Conservation (phyloP, 306 rosid genomes). For the Urtica urens region DNA sequence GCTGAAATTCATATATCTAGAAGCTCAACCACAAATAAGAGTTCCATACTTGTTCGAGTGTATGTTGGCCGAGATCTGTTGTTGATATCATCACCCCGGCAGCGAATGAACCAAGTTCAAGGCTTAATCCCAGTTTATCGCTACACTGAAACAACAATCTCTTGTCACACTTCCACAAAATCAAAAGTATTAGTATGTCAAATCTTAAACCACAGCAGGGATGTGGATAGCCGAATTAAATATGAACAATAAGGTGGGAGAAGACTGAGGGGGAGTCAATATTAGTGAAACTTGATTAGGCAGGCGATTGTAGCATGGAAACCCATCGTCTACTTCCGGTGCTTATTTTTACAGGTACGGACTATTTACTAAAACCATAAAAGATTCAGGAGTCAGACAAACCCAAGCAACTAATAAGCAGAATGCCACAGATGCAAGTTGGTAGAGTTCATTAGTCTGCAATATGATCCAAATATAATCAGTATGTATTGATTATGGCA, state of each 20-base stretch:
- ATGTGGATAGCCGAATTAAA: background rate
- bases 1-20: slow-evolving; percentile 10
- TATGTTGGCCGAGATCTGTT: slow-evolving; percentile 97
- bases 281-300: too few relatives aligned
- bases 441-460: slow-evolving; percentile 98
- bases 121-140: slow-evolving; percentile 94
- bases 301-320: background rate
- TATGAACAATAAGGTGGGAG: background rate
- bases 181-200: slow-evolving; percentile 1
- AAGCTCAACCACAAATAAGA: slow-evolving; percentile 9
- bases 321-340: background rate
- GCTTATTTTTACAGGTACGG: background rate
- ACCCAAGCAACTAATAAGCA: slow-evolving; percentile 98
- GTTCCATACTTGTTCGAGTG: slow-evolving; percentile 70
- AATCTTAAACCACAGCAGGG: slow-evolving; percentile 2
- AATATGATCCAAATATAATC: background rate
- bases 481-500: background rate
- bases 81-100: slow-evolving; percentile 99
- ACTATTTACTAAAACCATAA: slow-evolving; percentile 14
- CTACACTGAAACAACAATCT: slow-evolving; percentile 74
- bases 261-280: too few relatives aligned
- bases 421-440: slow-evolving; percentile 92
- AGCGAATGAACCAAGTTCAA: slow-evolving; percentile 96
- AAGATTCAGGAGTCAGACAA: slow-evolving; percentile 27
- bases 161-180: too few relatives aligned